A percentile compares a stretch with the other conserved stretches of the same genome.
These are phyloP conservation scores for Erodium moschatum DNA, from an alignment of 441 rosid genomes.

Conservation along the genomic window DNA sequence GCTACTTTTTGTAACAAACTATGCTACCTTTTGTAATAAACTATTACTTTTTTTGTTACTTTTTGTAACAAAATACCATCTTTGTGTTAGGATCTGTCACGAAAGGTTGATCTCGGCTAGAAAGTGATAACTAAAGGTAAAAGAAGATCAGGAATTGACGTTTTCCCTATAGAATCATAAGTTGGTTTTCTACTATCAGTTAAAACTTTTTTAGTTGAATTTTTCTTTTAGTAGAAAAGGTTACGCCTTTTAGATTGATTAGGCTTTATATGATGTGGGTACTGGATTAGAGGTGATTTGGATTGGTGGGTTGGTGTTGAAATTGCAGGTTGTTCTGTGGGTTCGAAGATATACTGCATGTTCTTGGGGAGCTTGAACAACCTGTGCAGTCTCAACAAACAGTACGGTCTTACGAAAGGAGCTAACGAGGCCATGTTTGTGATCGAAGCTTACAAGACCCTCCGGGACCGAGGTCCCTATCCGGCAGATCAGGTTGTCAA, in stretches of 20 bases:
- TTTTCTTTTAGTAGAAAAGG: not conserved
- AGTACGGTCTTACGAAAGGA: constrained; percentile 69
- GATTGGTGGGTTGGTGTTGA: not conserved
- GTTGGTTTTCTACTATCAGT: no score
- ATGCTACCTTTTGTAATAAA: no score
- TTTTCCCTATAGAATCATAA: no score
- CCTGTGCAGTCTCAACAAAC: constrained; percentile 51
- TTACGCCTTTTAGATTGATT: not conserved
- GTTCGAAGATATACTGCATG: constrained; percentile 61
- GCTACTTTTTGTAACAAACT: no score
- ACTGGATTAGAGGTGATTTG: not conserved
- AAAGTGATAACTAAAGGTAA: no score
- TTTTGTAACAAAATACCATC: no score
- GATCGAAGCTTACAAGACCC: constrained; percentile 70
- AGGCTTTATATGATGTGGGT: not conserved
- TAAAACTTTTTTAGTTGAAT: no score
- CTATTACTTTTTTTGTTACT: no score
- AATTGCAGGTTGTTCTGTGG: constrained; percentile 68
- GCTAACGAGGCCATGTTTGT: constrained; percentile 65
- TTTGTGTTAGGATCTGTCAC: no score
- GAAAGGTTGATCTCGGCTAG: no score
- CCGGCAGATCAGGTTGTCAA: constrained; percentile 84
- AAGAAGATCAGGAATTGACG: no score
- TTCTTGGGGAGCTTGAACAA: constrained; percentile 75
- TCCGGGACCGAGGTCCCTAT: constrained; percentile 88